These are phyloP conservation scores for Magnolia sinica DNA, from an alignment of 164 flowering plant species.

Conservation along the genomic window DNA sequence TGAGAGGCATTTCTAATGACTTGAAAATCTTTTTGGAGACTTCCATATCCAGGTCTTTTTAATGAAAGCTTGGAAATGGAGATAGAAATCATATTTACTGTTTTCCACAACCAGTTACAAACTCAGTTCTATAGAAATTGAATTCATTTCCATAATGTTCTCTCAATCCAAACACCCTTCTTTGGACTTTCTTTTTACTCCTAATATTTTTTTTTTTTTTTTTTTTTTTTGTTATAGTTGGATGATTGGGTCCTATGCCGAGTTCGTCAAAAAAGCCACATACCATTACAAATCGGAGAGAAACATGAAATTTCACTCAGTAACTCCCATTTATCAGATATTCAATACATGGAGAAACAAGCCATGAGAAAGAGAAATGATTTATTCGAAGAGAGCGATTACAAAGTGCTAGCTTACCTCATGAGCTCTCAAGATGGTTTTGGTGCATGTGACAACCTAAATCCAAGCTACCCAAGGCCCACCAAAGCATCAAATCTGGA, in stretches of 20 bases:
- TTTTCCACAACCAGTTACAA: too few species aligned
- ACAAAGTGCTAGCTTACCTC: not conserved
- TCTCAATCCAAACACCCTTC: too few species aligned
- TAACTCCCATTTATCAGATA: not conserved
- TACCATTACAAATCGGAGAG: slow-evolving; percentile 9
- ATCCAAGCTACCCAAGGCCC: slow-evolving; percentile 14
- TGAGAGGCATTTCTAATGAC: too few species aligned
- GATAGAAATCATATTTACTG: too few species aligned
- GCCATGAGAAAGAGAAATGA: not conserved
- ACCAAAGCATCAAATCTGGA: slow-evolving; percentile 5
- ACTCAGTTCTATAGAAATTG: too few species aligned
- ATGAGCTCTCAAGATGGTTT: not conserved
- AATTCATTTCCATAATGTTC: too few species aligned
- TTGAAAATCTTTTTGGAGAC: too few species aligned
- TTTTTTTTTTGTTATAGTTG: slow-evolving; percentile 20
- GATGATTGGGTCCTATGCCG: slow-evolving; percentile 45
- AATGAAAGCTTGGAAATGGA: too few species aligned
- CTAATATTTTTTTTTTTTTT: not conserved
- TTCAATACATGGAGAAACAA: not conserved
- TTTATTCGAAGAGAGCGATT: not conserved
- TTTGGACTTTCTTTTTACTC: not conserved
- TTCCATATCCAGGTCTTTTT: too few species aligned
- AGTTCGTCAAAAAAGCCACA: slow-evolving; percentile 23
- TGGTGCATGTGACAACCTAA: not conserved
- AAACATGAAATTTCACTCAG: not conserved